These are phyloP conservation scores for Glarea lozoyensis DNA, from an alignment of 495 filamentous ascomycete species.

Conservation along the genomic window DNA sequence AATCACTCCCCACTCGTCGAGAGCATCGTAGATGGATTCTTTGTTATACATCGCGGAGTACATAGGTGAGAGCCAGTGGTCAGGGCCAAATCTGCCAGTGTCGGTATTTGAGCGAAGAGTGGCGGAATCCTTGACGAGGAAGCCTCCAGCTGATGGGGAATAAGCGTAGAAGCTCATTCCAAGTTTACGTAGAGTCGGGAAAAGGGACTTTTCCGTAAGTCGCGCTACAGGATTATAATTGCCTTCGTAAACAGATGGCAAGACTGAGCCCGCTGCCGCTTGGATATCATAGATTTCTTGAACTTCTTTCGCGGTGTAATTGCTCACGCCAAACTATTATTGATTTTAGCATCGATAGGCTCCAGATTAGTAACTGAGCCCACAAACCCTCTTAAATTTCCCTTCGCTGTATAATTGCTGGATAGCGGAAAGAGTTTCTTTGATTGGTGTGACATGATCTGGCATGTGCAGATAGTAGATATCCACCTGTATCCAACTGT, in stretches of 20 bases:
- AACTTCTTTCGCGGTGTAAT: slow-evolving; percentile 33
- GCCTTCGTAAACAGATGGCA: slow-evolving; percentile 38
- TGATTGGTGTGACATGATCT: slow-evolving; percentile 27
- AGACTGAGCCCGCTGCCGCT: slow-evolving; percentile 28
- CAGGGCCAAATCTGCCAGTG: slow-evolving; percentile 31
- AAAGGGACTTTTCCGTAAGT: slow-evolving; percentile 29
- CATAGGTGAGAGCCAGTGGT: slow-evolving; percentile 21
- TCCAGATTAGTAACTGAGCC: too few relatives aligned
- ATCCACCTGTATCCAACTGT: slow-evolving; percentile 35
- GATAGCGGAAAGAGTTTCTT: slow-evolving; percentile 30
- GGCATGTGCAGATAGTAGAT: slow-evolving; percentile 40
- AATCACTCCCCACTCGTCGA: slow-evolving; percentile 39
- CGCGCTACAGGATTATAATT: slow-evolving; percentile 35
- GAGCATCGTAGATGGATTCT: slow-evolving; percentile 27
- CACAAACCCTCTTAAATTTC: slow-evolving; percentile 26
- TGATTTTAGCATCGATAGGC: too few relatives aligned
- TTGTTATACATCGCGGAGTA: slow-evolving; percentile 37
- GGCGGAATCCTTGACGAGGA: slow-evolving; percentile 30
- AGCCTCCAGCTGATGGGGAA: slow-evolving; percentile 9
- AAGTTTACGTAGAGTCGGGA: slow-evolving; percentile 32
- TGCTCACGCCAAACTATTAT: slow-evolving; percentile 31
- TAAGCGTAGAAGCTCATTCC: slow-evolving; percentile 34
- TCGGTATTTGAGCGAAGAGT: slow-evolving; percentile 12
- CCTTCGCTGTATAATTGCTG: slow-evolving; percentile 30
- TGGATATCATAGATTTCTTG: slow-evolving; percentile 32